Base-by-base conservation (phyloP, 345 rosid genomes). In the Angophora floribunda region DNA sequence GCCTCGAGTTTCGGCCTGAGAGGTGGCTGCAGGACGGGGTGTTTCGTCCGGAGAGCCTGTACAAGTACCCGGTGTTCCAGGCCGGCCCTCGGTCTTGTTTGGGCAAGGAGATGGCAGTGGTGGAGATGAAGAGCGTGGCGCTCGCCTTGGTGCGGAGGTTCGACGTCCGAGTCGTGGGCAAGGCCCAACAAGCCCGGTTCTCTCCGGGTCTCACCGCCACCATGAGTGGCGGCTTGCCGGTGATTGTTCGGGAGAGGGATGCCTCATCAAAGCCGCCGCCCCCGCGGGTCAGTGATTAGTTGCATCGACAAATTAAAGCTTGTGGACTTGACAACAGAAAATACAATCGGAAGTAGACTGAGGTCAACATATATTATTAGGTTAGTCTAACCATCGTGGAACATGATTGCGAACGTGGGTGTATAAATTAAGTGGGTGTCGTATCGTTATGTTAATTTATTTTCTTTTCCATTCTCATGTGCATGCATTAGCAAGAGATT, bases 131-230 rank as follows among this genome's bases (percentile, higher is more conserved):
- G 89, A 86, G 90, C 59, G 95, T 90, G 49, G 95, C 91, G 44
- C 87, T 90, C 30, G 93, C 95, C 1, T 30, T 96, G 12, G 70
- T 95, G 28, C 88, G 92, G 47, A 89, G 79, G 86, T 96, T 93
- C 85, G 88, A 90, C 12, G 82, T 94, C 51, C 93, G 89, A 88
- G 89, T 93, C 24, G 84, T 84, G 65, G 90, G 91, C 59, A 91
- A 92, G 17, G 28, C 26, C 52, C 91, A 90, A 30, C 75, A 50
- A 0, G 92, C 91, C 2, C 91, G 90, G 89, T 97, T 96, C 57
- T 90, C 93, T 7, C 95, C 99, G 1, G 98, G 99, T 36, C 94
- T 97, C 9, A 95, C 99, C 1, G 96, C 99, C 80, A 96, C 96
- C 50, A 90, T 97, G 67, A 90, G 90, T 24, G 99, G 98, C 49